Percentiles rank a stretch among this genome's conserved stretches.
phyloP scores from a whole-genome alignment of 768 basidiomycete genomes.

The Mycena albidolilacea region DNA sequence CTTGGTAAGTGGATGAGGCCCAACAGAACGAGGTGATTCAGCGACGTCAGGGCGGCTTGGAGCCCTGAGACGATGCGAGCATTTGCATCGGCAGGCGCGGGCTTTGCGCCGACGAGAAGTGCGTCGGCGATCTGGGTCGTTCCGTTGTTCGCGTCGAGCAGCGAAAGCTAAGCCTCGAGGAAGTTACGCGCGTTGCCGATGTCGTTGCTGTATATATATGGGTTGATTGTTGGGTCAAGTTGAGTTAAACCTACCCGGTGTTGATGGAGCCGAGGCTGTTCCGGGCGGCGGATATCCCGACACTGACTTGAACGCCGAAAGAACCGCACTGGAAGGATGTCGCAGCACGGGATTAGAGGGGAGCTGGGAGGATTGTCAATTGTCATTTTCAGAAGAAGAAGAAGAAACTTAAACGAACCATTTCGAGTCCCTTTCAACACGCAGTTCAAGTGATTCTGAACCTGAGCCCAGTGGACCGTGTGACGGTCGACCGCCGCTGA shows the following conservation, averaged over 20 bases:
- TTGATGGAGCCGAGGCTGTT: conserved; percentile 19
- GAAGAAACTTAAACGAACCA: too few species aligned
- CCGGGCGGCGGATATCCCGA: neutral
- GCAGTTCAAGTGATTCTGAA: too few species aligned
- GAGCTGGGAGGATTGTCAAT: neutral
- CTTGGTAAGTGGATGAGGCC: neutral
- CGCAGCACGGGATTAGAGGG: conserved; percentile 7
- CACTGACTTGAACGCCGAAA: neutral
- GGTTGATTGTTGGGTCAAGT: too few species aligned
- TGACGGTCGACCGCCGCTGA: too few species aligned
- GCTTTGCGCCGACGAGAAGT: neutral
- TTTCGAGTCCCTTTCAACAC: too few species aligned
- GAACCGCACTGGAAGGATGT: neutral
- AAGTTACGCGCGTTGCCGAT: conserved; percentile 21
- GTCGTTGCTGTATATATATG: neutral
- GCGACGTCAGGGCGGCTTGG: conserved; percentile 3
- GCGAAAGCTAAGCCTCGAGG: conserved; percentile 21
- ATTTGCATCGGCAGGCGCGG: conserved; percentile 15
- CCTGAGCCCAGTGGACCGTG: too few species aligned
- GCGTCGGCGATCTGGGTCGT: conserved; percentile 22
- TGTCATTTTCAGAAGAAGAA: too few species aligned
- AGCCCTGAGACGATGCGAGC: conserved; percentile 15
- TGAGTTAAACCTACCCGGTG: neutral
- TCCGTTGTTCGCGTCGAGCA: conserved; percentile 30
- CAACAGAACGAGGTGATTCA: conserved; percentile 10